Conservation (phyloP, 2,329 filamentous ascomycete species). For the Ceratocystis colombiana region DNA sequence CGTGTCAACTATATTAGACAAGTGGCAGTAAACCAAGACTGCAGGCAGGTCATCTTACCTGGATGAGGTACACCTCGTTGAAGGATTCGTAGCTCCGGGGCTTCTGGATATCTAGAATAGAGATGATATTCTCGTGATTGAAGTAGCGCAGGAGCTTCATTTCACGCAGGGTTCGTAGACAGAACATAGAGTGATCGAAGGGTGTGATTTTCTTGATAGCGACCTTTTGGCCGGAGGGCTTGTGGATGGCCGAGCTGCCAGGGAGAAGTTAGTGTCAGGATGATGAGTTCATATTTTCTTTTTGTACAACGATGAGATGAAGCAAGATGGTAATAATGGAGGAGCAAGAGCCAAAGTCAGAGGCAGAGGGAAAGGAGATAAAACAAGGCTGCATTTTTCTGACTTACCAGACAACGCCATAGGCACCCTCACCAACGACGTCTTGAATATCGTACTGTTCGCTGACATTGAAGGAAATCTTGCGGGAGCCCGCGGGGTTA, state of each 20-base stretch:
- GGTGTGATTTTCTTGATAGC: constrained; percentile 99
- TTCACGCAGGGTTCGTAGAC: constrained; percentile 86
- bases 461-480: constrained; percentile 99
- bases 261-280: not conserved
- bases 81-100: constrained; percentile 92
- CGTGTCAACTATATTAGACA: not conserved
- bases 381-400: not conserved
- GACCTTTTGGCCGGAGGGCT: constrained; percentile 95
- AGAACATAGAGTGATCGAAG: constrained; percentile 99
- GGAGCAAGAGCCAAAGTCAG: not conserved
- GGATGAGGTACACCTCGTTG: constrained; percentile 96
- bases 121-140: constrained; percentile 99
- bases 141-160: constrained; percentile 99
- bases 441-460: constrained; percentile 99
- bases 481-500: constrained; percentile 58
- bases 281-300: not conserved
- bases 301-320: too few relatives aligned
- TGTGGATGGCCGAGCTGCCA: constrained; percentile 84
- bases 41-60: constrained; percentile 49
- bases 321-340: too few relatives aligned
- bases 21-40: not conserved
- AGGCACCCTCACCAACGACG: constrained; percentile 96
- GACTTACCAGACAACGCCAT: constrained; percentile 92
- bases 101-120: constrained; percentile 97
- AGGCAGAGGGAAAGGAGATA: not conserved